Conservation (phyloP, 495 filamentous ascomycete genomes). For the Neurospora pannonica region DNA sequence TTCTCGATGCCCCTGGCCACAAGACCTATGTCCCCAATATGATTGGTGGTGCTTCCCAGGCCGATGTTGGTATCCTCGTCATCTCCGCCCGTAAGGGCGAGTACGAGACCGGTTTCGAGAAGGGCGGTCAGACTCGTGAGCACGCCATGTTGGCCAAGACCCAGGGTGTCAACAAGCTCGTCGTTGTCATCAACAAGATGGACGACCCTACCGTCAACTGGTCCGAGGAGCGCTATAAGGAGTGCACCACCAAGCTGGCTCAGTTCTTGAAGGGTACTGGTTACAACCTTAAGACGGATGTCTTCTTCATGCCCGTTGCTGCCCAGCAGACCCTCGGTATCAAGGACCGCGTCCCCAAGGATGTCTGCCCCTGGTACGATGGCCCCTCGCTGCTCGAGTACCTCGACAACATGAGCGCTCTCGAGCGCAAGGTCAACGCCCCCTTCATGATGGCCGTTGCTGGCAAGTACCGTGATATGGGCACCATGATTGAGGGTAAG, state of each 20-base stretch:
- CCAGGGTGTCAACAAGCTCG: slow-evolving; percentile 90
- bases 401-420: slow-evolving; percentile 77
- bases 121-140: slow-evolving; percentile 94
- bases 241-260: slow-evolving; percentile 81
- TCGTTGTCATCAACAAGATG: slow-evolving; percentile 97
- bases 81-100: slow-evolving; percentile 97
- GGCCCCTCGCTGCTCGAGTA: slow-evolving; percentile 94
- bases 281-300: slow-evolving; percentile 84
- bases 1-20: slow-evolving; percentile 93
- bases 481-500: slow-evolving; percentile 94
- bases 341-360: slow-evolving; percentile 75
- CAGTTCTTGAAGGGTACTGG: slow-evolving; percentile 84
- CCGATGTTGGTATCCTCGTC: slow-evolving; percentile 90
- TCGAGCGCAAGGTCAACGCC: slow-evolving; percentile 93
- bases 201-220: slow-evolving; percentile 94
- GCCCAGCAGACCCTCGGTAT: slow-evolving; percentile 78
- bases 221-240: slow-evolving; percentile 82
- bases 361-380: slow-evolving; percentile 71
- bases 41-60: slow-evolving; percentile 92
- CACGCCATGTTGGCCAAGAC: slow-evolving; percentile 96
- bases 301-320: slow-evolving; percentile 93
- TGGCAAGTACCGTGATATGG: slow-evolving; percentile 94
- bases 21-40: slow-evolving; percentile 94
- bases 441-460: slow-evolving; percentile 99
- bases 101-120: slow-evolving; percentile 99